Conservation (phyloP, 495 filamentous ascomycete species). For the Xylaria flabelliformis region DNA sequence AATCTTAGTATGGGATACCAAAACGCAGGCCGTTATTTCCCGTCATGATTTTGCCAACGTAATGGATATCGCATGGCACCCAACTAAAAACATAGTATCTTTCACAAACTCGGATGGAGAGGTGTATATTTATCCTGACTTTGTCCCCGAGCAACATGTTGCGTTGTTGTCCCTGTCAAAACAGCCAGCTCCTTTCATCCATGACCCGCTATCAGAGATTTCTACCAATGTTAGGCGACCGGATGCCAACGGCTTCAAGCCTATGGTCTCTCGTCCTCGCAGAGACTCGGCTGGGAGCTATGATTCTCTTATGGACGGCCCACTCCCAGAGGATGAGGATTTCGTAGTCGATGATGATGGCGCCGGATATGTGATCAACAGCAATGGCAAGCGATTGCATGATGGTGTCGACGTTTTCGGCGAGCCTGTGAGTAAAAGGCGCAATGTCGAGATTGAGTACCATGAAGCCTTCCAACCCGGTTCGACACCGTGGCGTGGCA, state of each 20-base stretch:
- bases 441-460: constrained; percentile 66
- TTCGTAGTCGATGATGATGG: constrained; percentile 96
- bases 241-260: constrained; percentile 62
- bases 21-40: constrained; percentile 77
- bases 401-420: constrained; percentile 50
- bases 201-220: constrained; percentile 76
- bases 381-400: constrained; percentile 69
- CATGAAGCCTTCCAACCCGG: constrained; percentile 91
- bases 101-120: constrained; percentile 92
- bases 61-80: constrained; percentile 89
- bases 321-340: constrained; percentile 62
- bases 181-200: constrained; percentile 84
- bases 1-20: constrained; percentile 87
- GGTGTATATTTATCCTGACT: constrained; percentile 83
- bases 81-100: constrained; percentile 81
- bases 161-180: constrained; percentile 61
- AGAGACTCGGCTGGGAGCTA: constrained; percentile 54
- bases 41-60: constrained; percentile 80
- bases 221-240: constrained; percentile 67
- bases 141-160: constrained; percentile 71
- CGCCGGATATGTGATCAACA: constrained; percentile 83
- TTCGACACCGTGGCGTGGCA: constrained; percentile 93
- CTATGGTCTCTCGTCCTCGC: constrained; percentile 48
- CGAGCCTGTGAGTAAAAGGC: constrained; percentile 50
- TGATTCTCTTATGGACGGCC: constrained; percentile 61